Percentiles rank a stretch among this genome's conserved stretches.
Evolutionary conservation across 495 filamentous ascomycete genomes (phyloP).

Genomic region (Hypoxylon crocopeplum): DNA sequence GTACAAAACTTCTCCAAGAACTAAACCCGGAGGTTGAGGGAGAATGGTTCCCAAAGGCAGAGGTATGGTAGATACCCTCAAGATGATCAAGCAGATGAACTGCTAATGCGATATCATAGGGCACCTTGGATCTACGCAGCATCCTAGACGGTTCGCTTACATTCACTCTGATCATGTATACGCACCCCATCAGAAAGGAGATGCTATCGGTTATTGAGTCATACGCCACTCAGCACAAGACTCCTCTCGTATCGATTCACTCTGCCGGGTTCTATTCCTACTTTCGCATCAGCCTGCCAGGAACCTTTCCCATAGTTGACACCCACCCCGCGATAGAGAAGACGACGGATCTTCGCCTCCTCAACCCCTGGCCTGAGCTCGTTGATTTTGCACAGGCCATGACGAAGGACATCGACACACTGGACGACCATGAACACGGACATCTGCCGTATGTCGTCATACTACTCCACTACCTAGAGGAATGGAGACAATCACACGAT

Average conservation of each 20-base stretch:
- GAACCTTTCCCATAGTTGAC: conserved; percentile 90
- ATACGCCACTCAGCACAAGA: conserved; percentile 64
- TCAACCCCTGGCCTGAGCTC: conserved; percentile 89
- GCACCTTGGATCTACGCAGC: conserved; percentile 26
- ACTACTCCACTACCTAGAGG: conserved; percentile 82
- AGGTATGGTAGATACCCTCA: conserved; percentile 44
- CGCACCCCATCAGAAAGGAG: conserved; percentile 68
- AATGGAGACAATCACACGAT: conserved; percentile 78
- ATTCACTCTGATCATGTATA: conserved; percentile 79
- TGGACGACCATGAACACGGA: conserved; percentile 85
- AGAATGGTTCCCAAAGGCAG: conserved; percentile 56
- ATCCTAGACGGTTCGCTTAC: conserved; percentile 54
- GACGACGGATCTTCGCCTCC: conserved; percentile 83
- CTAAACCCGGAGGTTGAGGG: conserved; percentile 96
- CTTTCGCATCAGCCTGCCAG: conserved; percentile 77
- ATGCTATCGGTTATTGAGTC: conserved; percentile 63
- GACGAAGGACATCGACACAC: conserved; percentile 68
- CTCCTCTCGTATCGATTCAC: conserved; percentile 82
- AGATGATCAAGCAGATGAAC: conserved; percentile 20
- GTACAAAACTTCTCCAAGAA: conserved; percentile 78
- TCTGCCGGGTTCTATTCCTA: conserved; percentile 88
- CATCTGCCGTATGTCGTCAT: conserved; percentile 90
- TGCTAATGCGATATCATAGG: conserved; percentile 29
- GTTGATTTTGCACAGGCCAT: conserved; percentile 65
- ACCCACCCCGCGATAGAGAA: conserved; percentile 91